Conservation (phyloP, 495 filamentous ascomycete genomes). For the Umbilicaria muhlenbergii region DNA sequence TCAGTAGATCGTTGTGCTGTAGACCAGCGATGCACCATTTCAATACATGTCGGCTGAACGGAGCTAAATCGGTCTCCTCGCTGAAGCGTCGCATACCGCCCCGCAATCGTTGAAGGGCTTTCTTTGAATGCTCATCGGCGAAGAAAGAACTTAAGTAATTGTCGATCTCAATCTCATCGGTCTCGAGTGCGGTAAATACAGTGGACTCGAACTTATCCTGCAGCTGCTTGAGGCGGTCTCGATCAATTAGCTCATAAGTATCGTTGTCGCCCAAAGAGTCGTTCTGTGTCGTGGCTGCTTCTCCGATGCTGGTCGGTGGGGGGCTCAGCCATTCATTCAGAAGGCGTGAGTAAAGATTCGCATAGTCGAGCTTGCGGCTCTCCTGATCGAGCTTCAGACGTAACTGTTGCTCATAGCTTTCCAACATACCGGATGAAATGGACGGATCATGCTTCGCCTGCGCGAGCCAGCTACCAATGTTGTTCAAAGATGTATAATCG, state of each 20-base stretch:
- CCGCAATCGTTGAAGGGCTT: constrained; percentile 29
- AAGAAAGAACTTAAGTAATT: constrained; percentile 40
- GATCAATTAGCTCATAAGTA: constrained; percentile 23
- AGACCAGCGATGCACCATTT: too few species aligned
- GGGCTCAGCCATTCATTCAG: constrained; percentile 45
- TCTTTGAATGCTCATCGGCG: constrained; percentile 19
- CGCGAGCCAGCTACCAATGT: too few species aligned
- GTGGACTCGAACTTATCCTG: constrained; percentile 37
- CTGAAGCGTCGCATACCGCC: constrained; percentile 30
- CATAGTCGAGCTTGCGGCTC: too few species aligned
- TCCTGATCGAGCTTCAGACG: too few species aligned
- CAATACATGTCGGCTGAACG: constrained; percentile 17
- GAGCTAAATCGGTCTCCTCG: constrained; percentile 17
- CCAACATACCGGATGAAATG: too few species aligned
- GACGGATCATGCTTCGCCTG: too few species aligned
- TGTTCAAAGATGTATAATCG: too few species aligned
- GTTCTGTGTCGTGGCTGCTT: constrained; percentile 8
- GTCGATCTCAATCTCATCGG: constrained; percentile 28
- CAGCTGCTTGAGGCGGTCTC: constrained; percentile 34
- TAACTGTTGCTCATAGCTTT: too few species aligned
- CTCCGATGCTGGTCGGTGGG: constrained; percentile 8
- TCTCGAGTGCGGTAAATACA: constrained; percentile 36
- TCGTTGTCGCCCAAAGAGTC: constrained; percentile 1
- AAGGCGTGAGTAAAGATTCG: constrained; percentile 41
- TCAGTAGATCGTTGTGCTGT: too few species aligned